Conservation (phyloP, 352 stramenopile species). For the Globisporangium takayamanum region DNA sequence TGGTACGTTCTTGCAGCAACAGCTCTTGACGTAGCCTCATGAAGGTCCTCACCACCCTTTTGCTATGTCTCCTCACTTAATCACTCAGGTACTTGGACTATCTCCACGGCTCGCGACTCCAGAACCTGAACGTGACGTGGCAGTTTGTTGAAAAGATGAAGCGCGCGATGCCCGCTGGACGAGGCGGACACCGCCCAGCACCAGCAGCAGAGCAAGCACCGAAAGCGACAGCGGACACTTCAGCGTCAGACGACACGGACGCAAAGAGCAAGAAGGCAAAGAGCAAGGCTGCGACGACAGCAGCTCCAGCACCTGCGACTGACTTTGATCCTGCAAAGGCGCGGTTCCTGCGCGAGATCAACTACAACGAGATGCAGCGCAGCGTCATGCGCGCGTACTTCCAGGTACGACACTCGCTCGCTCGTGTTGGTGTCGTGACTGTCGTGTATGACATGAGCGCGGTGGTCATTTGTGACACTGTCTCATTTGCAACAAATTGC, state of each 20-base stretch:
- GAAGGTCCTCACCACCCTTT: not conserved
- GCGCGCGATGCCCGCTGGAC: slow-evolving; percentile 33
- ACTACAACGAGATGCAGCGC: slow-evolving; percentile 71
- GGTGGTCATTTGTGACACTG: no score
- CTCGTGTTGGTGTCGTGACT: not conserved
- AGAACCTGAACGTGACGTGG: slow-evolving; percentile 79
- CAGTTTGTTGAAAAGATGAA: slow-evolving; percentile 81
- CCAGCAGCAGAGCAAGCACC: not conserved
- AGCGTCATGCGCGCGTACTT: slow-evolving; percentile 77
- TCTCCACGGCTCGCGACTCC: slow-evolving; percentile 69
- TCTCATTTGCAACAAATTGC: no score
- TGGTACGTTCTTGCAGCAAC: slow-evolving; percentile 33
- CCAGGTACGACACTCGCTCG: slow-evolving; percentile 24
- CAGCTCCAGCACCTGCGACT: slow-evolving; percentile 5
- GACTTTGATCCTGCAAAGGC: slow-evolving; percentile 41
- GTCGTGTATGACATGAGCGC: not conserved
- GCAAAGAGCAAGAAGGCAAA: slow-evolving; percentile 9
- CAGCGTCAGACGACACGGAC: not conserved
- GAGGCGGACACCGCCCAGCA: not conserved
- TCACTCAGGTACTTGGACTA: slow-evolving; percentile 75
- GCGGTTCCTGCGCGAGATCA: slow-evolving; percentile 67
- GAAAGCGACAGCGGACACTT: slow-evolving; percentile 5
- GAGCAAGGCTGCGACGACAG: slow-evolving; percentile 15
- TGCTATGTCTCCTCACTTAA: not conserved
- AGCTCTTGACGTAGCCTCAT: no score